Percentiles rank a stretch among this genome's conserved stretches.
Conservation (phyloP, 306 rosid genomes). For the Prinsepia uniflora region DNA sequence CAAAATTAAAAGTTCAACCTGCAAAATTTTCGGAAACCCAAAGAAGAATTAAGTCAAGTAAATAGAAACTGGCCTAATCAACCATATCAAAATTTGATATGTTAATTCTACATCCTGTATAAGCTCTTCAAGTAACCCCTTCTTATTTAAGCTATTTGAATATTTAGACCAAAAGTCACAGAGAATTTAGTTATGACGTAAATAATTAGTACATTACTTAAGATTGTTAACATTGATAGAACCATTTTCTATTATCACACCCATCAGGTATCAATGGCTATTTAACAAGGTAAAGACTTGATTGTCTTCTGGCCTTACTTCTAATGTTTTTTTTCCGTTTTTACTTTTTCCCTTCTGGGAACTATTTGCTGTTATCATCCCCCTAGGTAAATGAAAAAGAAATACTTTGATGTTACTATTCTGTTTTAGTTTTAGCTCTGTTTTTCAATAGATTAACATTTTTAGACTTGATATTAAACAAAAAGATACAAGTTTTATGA, state of each 20-base stretch:
- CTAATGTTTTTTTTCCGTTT: too few relatives aligned
- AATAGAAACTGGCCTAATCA: background rate
- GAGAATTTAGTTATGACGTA: background rate
- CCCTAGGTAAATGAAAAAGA: background rate
- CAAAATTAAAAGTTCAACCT: constrained; percentile 97
- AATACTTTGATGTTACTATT: background rate
- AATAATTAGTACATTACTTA: too few relatives aligned
- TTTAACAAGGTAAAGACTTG: too few relatives aligned
- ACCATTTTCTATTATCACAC: background rate
- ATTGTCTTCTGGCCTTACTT: too few relatives aligned
- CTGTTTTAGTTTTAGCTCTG: background rate
- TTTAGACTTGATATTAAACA: background rate
- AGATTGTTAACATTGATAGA: too few relatives aligned
- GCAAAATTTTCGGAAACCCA: constrained; percentile 32
- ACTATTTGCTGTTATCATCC: background rate
- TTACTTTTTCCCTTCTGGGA: too few relatives aligned
- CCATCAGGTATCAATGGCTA: background rate
- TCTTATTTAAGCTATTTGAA: background rate
- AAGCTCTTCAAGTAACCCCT: background rate
- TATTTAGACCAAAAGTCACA: background rate
- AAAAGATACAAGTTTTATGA: background rate
- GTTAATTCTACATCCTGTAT: background rate
- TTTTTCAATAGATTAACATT: background rate
- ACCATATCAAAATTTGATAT: background rate
- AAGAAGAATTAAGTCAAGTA: background rate